Evolutionary conservation across 2,329 filamentous ascomycete genomes (phyloP).

Genomic region (Aureobasidium sp.): DNA sequence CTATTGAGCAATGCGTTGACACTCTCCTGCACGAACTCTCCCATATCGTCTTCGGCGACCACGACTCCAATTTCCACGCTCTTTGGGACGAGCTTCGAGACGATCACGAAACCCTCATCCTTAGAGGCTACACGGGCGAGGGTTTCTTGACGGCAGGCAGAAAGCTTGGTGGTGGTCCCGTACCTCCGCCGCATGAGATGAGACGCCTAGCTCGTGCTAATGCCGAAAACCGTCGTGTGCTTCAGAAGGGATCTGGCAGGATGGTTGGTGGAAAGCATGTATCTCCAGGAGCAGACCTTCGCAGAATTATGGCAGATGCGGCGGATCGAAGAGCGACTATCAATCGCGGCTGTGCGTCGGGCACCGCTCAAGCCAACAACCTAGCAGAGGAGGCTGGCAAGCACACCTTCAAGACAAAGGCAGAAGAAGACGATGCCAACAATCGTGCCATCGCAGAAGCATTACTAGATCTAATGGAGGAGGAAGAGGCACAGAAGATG

Average conservation of each 20-base stretch:
- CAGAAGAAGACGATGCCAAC: constrained; percentile 83
- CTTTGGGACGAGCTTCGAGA: constrained; percentile 86
- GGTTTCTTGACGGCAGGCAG: constrained; percentile 73
- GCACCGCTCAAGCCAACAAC: constrained; percentile 57
- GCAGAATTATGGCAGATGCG: constrained; percentile 64
- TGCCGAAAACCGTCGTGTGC: constrained; percentile 59
- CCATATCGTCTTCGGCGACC: constrained; percentile 79
- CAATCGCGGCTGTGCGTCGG: constrained; percentile 68
- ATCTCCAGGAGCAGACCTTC: constrained; percentile 58
- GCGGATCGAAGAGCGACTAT: constrained; percentile 59
- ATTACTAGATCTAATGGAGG: constrained; percentile 76
- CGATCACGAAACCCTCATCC: constrained; percentile 67
- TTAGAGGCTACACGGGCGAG: constrained; percentile 85
- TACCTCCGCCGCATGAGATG: constrained; percentile 65
- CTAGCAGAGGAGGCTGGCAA: constrained; percentile 60
- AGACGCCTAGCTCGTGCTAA: constrained; percentile 61
- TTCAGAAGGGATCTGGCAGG: constrained; percentile 58
- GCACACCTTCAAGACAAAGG: constrained; percentile 73
- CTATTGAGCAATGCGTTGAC: constrained; percentile 72
- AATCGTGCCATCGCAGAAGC: constrained; percentile 80
- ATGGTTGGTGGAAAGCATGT: constrained; percentile 60
- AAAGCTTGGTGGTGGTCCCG: constrained; percentile 59
- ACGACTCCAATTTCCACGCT: constrained; percentile 74
- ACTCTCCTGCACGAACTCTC: constrained; percentile 91
- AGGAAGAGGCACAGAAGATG: constrained; percentile 54